A percentile compares a stretch with the other conserved stretches of the same genome.
These are phyloP conservation scores for Mallotus repandus DNA, from an alignment of 441 rosid genomes.

Conservation along the genomic window DNA sequence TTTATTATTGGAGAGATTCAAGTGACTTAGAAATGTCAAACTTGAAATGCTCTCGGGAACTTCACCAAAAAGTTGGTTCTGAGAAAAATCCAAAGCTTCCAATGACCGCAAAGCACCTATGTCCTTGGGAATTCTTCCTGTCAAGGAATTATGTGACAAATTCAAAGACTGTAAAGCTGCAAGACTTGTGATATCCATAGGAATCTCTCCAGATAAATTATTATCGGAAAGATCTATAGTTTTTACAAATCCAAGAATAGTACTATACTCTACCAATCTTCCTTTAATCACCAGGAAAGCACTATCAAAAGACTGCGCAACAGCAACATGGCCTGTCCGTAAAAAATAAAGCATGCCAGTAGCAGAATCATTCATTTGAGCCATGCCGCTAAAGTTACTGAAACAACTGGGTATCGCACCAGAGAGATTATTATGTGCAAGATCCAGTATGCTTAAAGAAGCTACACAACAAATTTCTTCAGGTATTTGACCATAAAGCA, in stretches of 20 bases:
- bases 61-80: constrained; percentile 17
- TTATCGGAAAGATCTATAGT: constrained; percentile 9
- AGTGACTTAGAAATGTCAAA: neutral
- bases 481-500: too few species aligned
- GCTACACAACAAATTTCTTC: too few species aligned
- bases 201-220: constrained; percentile 15
- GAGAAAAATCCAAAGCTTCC: constrained; percentile 26
- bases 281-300: too few species aligned
- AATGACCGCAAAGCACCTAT: constrained; percentile 15
- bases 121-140: neutral
- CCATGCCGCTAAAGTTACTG: too few species aligned
- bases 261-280: neutral
- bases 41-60: constrained; percentile 19
- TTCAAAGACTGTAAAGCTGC: neutral
- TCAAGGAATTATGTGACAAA: constrained; percentile 11
- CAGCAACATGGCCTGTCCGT: too few species aligned
- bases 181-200: constrained; percentile 14
- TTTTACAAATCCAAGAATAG: neutral
- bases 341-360: too few species aligned
- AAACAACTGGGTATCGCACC: too few species aligned
- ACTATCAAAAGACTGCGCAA: too few species aligned
- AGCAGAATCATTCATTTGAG: too few species aligned
- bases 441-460: too few species aligned
- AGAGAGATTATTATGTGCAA: too few species aligned
- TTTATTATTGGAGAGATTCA: too few species aligned